Evolutionary conservation across 306 rosid genomes (phyloP).

Genomic region (Cajanus cajan): DNA sequence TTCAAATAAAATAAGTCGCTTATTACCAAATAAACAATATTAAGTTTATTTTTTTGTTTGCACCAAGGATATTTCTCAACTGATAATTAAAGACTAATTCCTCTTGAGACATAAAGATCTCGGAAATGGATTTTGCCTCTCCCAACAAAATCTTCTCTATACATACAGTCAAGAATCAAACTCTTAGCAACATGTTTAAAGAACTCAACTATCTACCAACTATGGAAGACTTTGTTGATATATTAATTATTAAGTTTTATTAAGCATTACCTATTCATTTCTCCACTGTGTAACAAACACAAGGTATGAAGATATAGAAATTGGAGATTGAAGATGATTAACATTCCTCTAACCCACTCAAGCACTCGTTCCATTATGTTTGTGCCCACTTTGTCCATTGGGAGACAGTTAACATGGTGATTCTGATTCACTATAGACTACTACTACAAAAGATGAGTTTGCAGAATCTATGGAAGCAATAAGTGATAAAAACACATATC

Average conservation of each 20-base stretch:
- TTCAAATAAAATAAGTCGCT: not conserved
- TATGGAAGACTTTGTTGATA: too few species aligned
- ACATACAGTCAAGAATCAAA: too few species aligned
- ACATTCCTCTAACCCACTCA: not conserved
- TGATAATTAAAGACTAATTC: too few species aligned
- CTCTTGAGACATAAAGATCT: too few species aligned
- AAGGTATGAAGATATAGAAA: slow-evolving; percentile 10
- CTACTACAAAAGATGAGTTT: not conserved
- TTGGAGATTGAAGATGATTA: not conserved
- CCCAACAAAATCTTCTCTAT: too few species aligned
- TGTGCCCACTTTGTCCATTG: not conserved
- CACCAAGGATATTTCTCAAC: too few species aligned
- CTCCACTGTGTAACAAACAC: not conserved
- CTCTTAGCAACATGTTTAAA: too few species aligned
- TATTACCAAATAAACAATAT: slow-evolving; percentile 4
- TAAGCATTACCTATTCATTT: slow-evolving; percentile 4
- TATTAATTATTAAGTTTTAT: too few species aligned
- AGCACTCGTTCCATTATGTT: not conserved
- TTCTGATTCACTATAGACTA: not conserved
- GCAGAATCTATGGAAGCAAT: not conserved
- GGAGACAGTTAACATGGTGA: not conserved
- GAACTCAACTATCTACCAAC: too few species aligned
- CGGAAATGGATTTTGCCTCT: too few species aligned
- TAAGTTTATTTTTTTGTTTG: too few species aligned
- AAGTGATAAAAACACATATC: not conserved